These are phyloP conservation scores for Carex parvula DNA, from an alignment of 176 grass and related monocot species.

Conservation along the genomic window DNA sequence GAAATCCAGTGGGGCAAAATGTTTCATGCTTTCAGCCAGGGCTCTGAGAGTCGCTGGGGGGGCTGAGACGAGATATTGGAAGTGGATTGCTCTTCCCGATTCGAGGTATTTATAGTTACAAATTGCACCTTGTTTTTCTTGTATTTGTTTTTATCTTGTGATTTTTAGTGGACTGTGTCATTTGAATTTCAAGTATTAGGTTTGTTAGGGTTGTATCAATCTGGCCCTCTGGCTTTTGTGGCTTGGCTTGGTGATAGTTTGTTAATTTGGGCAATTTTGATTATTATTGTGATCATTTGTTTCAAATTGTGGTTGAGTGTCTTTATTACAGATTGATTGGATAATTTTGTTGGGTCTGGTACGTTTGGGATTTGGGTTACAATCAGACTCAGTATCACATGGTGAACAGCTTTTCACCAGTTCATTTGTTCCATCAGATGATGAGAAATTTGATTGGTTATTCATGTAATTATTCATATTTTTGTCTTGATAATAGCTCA, in stretches of 20 bases:
- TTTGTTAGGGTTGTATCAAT: neutral
- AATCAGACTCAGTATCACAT: neutral
- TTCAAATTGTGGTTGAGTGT: neutral
- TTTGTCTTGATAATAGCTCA: neutral
- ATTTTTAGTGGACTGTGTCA: neutral
- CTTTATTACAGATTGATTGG: neutral
- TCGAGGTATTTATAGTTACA: slow-evolving; percentile 24
- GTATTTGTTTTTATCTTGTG: neutral
- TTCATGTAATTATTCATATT: neutral
- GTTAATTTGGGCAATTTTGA: neutral
- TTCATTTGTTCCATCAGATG: neutral
- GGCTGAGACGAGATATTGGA: slow-evolving; percentile 19
- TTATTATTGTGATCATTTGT: neutral
- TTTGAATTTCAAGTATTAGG: neutral
- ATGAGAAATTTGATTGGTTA: neutral
- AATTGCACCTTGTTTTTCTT: slow-evolving; percentile 9
- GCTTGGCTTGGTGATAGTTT: neutral
- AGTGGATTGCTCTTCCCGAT: slow-evolving; percentile 17
- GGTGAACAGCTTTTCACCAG: neutral
- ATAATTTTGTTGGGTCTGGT: neutral
- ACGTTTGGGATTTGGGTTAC: neutral
- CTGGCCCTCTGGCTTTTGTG: neutral
- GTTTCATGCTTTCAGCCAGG: slow-evolving; percentile 37
- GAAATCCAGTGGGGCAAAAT: slow-evolving; percentile 28
- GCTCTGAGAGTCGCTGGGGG: slow-evolving; percentile 29